Percentiles rank a stretch among this genome's conserved stretches.
phyloP scores from a whole-genome alignment of 495 filamentous ascomycete genomes.

The Thermothielavioides terrestris region DNA sequence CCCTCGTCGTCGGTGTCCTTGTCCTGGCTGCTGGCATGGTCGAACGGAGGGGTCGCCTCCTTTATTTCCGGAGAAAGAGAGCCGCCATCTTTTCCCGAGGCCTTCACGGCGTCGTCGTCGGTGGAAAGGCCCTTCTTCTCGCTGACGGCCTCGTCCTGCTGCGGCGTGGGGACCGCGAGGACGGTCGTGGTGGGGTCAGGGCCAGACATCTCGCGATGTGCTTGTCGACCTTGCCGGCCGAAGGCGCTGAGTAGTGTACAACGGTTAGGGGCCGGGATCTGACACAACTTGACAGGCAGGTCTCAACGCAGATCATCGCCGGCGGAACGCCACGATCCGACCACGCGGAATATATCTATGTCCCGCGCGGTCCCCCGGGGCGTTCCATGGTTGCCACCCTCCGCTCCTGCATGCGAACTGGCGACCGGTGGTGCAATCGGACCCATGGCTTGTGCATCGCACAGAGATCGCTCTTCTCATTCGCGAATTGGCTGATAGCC shows the following conservation, averaged over 20 bases:
- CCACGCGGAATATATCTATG: neutral
- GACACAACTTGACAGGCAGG: neutral
- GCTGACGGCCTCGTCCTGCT: neutral
- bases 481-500: neutral
- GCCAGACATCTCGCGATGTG: neutral
- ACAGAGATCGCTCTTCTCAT: neutral
- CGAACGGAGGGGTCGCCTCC: neutral
- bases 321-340: neutral
- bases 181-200: neutral
- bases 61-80: neutral
- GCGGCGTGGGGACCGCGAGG: neutral
- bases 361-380: too few relatives aligned
- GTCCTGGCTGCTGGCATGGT: neutral
- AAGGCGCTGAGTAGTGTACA: neutral
- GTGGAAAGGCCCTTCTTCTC: neutral
- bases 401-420: too few relatives aligned
- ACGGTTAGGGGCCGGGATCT: neutral
- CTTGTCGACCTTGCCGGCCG: neutral
- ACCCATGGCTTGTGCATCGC: neutral
- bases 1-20: constrained; percentile 25
- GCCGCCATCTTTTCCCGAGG: neutral
- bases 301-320: too few relatives aligned
- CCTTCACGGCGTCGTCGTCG: neutral
- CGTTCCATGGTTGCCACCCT: too few relatives aligned
- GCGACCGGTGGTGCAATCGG: constrained; percentile 1